These are phyloP conservation scores for Chrysoporthe deuterocubensis DNA, from an alignment of 2,329 filamentous ascomycete genomes.

Conservation along the genomic window DNA sequence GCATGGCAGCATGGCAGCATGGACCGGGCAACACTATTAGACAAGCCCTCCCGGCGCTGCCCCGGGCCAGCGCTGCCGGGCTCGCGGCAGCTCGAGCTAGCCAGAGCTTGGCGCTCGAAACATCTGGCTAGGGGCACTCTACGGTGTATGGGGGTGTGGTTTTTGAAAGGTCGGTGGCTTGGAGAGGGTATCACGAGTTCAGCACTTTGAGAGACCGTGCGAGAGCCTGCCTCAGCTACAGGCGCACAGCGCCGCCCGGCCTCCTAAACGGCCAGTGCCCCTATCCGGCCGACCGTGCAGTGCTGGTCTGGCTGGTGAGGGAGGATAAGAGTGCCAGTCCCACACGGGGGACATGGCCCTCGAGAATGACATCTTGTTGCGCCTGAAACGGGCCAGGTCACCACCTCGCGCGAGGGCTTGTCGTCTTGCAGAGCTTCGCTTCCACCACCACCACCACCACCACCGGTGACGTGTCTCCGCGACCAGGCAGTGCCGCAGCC, in stretches of 20 bases:
- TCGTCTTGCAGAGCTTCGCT: background rate
- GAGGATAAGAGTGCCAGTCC: background rate
- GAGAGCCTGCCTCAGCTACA: too few relatives aligned
- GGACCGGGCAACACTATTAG: background rate
- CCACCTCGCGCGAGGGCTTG: background rate
- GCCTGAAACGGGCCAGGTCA: conserved; percentile 11
- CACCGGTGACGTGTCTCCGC: conserved; percentile 3
- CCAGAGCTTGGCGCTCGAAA: background rate
- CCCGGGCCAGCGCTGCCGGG: background rate
- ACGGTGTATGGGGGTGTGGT: too few relatives aligned
- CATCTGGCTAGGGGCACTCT: background rate
- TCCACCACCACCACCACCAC: background rate
- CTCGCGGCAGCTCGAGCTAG: background rate
- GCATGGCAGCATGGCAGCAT: background rate
- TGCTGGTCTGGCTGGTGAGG: background rate
- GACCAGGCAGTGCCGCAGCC: background rate
- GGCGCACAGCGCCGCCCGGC: too few relatives aligned
- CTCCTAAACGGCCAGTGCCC: background rate
- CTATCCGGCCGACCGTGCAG: background rate
- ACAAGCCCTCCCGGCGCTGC: background rate
- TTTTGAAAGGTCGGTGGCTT: too few relatives aligned
- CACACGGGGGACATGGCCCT: background rate
- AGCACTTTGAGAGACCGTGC: too few relatives aligned
- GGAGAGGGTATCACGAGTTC: too few relatives aligned
- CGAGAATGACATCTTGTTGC: background rate